A percentile compares a stretch with the other conserved stretches of the same genome.
Conservation (phyloP, 345 rosid species). For the Sonneratia alba region DNA sequence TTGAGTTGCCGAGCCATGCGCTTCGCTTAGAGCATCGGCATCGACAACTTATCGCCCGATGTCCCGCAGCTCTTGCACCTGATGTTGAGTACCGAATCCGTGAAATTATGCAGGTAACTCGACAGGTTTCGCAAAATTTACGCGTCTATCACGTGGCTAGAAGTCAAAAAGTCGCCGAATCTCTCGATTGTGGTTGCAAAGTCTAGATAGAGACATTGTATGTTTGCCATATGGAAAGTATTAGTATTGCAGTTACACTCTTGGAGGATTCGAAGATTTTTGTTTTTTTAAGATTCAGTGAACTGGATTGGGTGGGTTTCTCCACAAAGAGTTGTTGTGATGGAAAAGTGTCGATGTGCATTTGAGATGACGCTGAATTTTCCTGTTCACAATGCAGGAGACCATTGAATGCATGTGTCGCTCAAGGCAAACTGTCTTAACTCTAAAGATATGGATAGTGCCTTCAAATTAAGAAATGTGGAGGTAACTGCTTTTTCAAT, state of each 20-base stretch:
- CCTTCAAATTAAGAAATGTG: constrained; percentile 62
- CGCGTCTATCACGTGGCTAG: background rate
- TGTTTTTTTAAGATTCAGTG: background rate
- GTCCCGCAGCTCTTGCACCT: constrained; percentile 57
- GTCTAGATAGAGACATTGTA: too few species aligned
- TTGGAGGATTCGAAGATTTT: too few species aligned
- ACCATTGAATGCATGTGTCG: constrained; percentile 89
- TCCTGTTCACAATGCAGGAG: constrained; percentile 32
- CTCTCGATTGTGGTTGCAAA: background rate
- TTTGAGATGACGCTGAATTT: background rate
- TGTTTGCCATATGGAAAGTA: background rate
- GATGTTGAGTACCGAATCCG: constrained; percentile 79
- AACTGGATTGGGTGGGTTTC: background rate
- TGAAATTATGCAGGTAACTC: constrained; percentile 69
- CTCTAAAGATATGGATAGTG: constrained; percentile 62
- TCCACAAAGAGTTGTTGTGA: background rate
- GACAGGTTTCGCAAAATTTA: background rate
- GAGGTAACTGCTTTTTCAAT: constrained; percentile 34
- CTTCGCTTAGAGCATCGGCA: constrained; percentile 71
- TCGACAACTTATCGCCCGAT: constrained; percentile 47
- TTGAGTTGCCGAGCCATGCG: constrained; percentile 18
- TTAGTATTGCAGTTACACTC: too few species aligned
- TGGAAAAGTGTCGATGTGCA: background rate
- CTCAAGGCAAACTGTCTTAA: constrained; percentile 51
- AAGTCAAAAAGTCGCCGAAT: background rate